Percentiles rank a stretch among this genome's conserved stretches.
Conservation (phyloP, 2,329 filamentous ascomycete species). For the Talaromyces atroroseus region DNA sequence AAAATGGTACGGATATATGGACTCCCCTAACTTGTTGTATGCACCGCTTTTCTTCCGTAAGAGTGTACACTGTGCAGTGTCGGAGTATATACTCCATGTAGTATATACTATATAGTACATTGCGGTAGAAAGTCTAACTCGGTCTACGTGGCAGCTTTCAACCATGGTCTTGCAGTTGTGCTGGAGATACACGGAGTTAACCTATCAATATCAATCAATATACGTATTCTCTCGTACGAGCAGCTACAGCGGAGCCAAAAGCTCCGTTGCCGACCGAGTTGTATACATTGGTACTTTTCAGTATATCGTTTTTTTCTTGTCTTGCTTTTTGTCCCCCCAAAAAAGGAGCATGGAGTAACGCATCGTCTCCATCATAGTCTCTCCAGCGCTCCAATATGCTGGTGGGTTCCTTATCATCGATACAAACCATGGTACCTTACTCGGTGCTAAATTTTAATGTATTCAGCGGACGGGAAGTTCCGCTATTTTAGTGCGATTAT, state of each 20-base stretch:
- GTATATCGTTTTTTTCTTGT: background rate
- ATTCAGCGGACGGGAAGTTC: background rate
- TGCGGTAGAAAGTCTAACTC: background rate
- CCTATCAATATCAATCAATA: background rate
- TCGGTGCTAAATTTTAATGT: no score
- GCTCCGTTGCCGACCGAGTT: background rate
- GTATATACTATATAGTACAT: background rate
- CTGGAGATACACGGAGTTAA: background rate
- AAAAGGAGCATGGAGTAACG: no score
- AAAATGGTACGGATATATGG: no score
- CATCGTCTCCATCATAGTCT: no score
- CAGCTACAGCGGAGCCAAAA: background rate
- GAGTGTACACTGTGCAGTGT: background rate
- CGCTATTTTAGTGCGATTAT: background rate
- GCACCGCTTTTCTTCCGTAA: background rate
- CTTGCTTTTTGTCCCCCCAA: background rate
- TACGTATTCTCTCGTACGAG: background rate
- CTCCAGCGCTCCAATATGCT: no score
- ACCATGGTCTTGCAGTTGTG: background rate
- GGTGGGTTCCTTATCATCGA: no score
- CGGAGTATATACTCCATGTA: background rate
- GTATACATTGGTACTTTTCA: no score
- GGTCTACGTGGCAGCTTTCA: background rate
- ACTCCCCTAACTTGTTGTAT: no score
- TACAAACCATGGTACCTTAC: no score